Evolutionary conservation across 305 asterid species (phyloP).

Genomic region (Fraxinus xanthoxyloides): DNA sequence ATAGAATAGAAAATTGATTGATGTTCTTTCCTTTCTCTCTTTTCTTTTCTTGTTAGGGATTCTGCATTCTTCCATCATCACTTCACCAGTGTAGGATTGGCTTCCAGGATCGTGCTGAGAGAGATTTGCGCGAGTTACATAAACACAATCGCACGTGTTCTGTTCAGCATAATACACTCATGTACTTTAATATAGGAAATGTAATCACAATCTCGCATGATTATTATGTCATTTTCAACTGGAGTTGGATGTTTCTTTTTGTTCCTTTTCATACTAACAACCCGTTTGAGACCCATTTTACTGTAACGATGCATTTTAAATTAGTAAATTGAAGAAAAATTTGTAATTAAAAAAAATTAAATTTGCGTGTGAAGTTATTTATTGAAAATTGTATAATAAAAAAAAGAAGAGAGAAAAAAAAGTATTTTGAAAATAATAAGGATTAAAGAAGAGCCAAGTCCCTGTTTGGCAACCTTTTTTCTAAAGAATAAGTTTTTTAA

Average conservation of each 20-base stretch:
- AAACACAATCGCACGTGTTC: conserved; percentile 1
- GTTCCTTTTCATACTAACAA: not conserved
- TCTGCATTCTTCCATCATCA: not conserved
- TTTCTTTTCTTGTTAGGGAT: not conserved
- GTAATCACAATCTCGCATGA: not conserved
- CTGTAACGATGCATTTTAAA: too few species aligned
- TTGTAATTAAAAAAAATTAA: too few species aligned
- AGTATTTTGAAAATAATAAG: too few species aligned
- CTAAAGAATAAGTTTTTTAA: too few species aligned
- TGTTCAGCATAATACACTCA: not conserved
- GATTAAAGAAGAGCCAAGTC: too few species aligned
- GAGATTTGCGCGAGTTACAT: not conserved
- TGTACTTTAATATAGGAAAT: conserved; percentile 6
- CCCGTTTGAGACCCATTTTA: too few species aligned
- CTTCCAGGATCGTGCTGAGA: not conserved
- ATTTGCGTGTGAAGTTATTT: too few species aligned
- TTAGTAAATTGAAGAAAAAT: too few species aligned
- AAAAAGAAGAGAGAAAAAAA: too few species aligned
- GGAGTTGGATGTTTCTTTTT: not conserved
- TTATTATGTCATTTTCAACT: conserved; percentile 2
- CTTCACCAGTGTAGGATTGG: not conserved
- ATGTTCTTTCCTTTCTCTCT: not conserved
- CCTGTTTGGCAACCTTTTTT: too few species aligned
- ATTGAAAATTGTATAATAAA: too few species aligned
- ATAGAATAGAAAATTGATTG: not conserved